Percentiles rank a stretch among this genome's conserved stretches.
Evolutionary conservation across 805 yeast genomes (phyloP).

Genomic region (Zygotorulaspora chibaensis): DNA sequence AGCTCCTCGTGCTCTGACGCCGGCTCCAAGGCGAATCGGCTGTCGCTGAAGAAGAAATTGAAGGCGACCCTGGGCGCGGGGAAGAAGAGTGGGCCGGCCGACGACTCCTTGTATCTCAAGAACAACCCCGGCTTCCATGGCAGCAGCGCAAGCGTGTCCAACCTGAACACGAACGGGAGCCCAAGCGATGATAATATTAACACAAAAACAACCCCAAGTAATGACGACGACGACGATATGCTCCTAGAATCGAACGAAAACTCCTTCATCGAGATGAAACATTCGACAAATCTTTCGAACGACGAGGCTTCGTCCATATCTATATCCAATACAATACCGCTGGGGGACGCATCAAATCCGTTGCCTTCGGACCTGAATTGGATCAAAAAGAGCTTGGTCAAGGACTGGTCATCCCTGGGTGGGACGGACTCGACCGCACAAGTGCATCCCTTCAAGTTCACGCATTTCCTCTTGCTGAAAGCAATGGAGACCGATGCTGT

Average conservation of each 20-base stretch:
- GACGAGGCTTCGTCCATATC: conserved; percentile 4
- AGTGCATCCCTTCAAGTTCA: conserved; percentile 92
- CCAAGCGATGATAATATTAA: conserved; percentile 1
- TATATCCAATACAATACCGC: not conserved
- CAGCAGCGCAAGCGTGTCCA: conserved; percentile 5
- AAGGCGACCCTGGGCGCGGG: not conserved
- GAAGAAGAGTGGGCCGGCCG: conserved; percentile 16
- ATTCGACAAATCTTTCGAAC: not conserved
- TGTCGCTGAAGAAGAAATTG: not conserved
- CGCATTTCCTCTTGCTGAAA: conserved; percentile 73
- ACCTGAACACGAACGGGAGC: not conserved
- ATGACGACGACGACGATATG: conserved; percentile 7
- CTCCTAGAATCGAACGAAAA: not conserved
- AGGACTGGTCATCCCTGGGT: conserved; percentile 75
- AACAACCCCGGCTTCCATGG: conserved; percentile 6
- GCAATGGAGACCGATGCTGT: conserved; percentile 80
- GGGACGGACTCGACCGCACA: conserved; percentile 89
- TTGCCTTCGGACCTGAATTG: conserved; percentile 70
- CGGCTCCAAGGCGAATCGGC: not conserved
- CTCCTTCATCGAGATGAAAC: conserved; percentile 4
- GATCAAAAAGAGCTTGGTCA: conserved; percentile 62
- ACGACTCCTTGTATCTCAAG: conserved; percentile 13
- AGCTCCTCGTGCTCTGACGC: not conserved
- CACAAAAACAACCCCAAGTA: not conserved
- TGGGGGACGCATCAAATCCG: conserved; percentile 7